phyloP scores from a whole-genome alignment of 352 stramenopile genomes.

The Pythium periplocum region DNA sequence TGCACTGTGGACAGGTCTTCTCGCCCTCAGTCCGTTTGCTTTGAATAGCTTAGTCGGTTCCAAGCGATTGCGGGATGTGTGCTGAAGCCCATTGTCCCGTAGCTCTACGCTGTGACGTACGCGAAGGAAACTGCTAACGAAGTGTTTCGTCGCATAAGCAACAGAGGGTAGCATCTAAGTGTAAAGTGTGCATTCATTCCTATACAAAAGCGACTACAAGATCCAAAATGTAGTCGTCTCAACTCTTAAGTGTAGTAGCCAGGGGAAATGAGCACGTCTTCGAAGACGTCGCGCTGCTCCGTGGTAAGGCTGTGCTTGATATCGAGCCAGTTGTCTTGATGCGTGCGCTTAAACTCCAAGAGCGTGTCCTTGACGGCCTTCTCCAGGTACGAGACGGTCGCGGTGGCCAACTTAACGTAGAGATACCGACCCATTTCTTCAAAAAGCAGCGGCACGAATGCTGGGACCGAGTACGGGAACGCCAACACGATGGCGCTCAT shows the following conservation, averaged over 20 bases:
- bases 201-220: too few relatives aligned
- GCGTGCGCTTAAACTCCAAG: conserved; percentile 78
- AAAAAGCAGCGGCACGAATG: conserved; percentile 62
- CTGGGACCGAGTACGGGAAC: conserved; percentile 70
- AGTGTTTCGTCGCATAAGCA: too few relatives aligned
- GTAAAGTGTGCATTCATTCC: too few relatives aligned
- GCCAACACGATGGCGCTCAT: conserved; percentile 67
- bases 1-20: too few relatives aligned
- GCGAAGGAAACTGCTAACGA: too few relatives aligned
- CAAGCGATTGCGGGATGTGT: too few relatives aligned
- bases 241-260: conserved; percentile 57
- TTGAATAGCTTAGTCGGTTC: too few relatives aligned
- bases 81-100: too few relatives aligned
- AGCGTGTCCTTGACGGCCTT: conserved; percentile 76
- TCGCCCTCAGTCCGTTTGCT: too few relatives aligned
- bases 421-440: conserved; percentile 68
- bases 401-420: conserved; percentile 57
- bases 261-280: conserved; percentile 72
- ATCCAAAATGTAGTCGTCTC: not conserved
- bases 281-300: conserved; percentile 63
- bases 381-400: conserved; percentile 56
- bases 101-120: too few relatives aligned
- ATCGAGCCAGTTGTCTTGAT: conserved; percentile 82
- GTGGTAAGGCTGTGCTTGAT: conserved; percentile 55
- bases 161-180: too few relatives aligned